A percentile compares a stretch with the other conserved stretches of the same genome.
These are phyloP conservation scores for Pyrus hybrid DNA, from an alignment of 331 rosid species.

Conservation along the genomic window DNA sequence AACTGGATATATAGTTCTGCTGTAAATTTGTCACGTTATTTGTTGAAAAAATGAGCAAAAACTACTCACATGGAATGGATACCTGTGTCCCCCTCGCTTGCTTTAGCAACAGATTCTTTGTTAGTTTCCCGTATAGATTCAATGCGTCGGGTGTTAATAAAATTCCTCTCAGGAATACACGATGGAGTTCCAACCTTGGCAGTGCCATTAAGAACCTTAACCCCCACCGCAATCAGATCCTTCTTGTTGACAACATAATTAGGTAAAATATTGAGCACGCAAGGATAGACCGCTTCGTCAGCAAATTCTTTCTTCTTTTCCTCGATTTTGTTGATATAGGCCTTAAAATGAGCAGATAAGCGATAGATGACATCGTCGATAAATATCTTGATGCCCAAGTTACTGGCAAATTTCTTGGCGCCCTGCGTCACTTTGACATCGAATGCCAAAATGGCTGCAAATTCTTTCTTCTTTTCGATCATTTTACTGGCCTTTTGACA, in stretches of 20 bases:
- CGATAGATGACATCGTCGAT: slow-evolving; percentile 86
- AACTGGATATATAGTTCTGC: too few relatives aligned
- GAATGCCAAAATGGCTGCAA: slow-evolving; percentile 79
- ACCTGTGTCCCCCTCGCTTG: too few relatives aligned
- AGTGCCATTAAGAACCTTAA: slow-evolving; percentile 82
- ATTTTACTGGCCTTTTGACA: slow-evolving; percentile 91
- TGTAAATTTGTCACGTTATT: too few relatives aligned
- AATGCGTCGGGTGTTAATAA: too few relatives aligned
- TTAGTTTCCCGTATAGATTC: too few relatives aligned
- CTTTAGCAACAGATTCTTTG: too few relatives aligned
- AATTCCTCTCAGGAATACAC: too few relatives aligned
- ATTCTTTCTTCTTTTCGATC: slow-evolving; percentile 87
- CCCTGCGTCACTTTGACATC: slow-evolving; percentile 90
- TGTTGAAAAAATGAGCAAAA: too few relatives aligned
- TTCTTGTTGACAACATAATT: slow-evolving; percentile 84
- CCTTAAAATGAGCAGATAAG: slow-evolving; percentile 83
- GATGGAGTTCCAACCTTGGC: slow-evolving; percentile 40
- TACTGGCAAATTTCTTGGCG: slow-evolving; percentile 72
- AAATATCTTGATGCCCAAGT: slow-evolving; percentile 65
- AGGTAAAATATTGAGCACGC: slow-evolving; percentile 73
- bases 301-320: slow-evolving; percentile 90
- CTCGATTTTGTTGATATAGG: slow-evolving; percentile 78
- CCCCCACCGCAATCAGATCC: slow-evolving; percentile 95
- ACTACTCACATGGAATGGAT: too few relatives aligned
- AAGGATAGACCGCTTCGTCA: slow-evolving; percentile 91